A percentile compares a stretch with the other conserved stretches of the same genome.
These are phyloP conservation scores for Kuraishia ogatae DNA, from an alignment of 805 yeast species.

Conservation along the genomic window DNA sequence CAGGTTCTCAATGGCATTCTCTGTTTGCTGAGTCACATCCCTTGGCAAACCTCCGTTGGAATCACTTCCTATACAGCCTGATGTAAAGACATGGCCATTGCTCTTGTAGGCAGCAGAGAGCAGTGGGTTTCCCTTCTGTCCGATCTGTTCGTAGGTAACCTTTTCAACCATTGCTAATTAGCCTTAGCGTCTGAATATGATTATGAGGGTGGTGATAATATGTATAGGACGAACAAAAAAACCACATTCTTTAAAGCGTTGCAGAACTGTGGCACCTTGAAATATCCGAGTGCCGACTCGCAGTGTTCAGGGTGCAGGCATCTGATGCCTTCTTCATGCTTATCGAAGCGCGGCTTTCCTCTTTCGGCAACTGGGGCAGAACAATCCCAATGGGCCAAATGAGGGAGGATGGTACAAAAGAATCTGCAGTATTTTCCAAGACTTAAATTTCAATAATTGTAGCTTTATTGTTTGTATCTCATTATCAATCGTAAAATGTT, in stretches of 20 bases:
- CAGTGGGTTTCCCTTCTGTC: constrained; percentile 18
- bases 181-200: too few species aligned
- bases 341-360: background rate
- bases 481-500: background rate
- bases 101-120: constrained; percentile 33
- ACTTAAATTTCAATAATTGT: too few species aligned
- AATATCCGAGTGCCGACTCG: too few species aligned
- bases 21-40: constrained; percentile 36
- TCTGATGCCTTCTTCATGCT: background rate
- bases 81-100: constrained; percentile 35
- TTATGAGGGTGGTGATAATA: background rate
- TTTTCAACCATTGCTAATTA: constrained; percentile 16
- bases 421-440: too few species aligned
- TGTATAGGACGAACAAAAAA: background rate
- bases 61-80: constrained; percentile 39
- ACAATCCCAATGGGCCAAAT: too few species aligned
- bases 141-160: constrained; percentile 27
- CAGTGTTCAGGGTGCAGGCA: background rate
- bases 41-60: constrained; percentile 31
- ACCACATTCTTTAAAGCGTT: background rate
- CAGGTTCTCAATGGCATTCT: constrained; percentile 33
- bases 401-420: too few species aligned
- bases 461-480: background rate
- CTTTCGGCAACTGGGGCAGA: background rate
- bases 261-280: too few species aligned